Percentiles rank a stretch among this genome's conserved stretches.
Evolutionary conservation across 257 asterid genomes (phyloP).

Genomic region (Solanum neorickii): DNA sequence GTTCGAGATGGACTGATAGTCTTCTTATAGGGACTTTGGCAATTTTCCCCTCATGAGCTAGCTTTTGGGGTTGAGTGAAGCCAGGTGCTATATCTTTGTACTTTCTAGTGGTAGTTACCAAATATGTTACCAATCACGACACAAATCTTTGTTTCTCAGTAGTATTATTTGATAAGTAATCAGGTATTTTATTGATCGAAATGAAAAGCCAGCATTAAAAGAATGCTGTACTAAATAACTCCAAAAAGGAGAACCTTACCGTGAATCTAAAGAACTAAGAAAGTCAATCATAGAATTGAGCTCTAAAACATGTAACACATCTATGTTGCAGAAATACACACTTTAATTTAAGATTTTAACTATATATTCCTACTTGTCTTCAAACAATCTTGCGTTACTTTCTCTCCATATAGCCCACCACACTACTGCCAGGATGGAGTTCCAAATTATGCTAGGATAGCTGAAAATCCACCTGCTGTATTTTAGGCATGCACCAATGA

Average conservation of each 20-base stretch:
- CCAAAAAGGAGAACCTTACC: neutral
- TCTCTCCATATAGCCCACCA: neutral
- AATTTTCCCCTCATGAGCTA: neutral
- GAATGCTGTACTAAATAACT: neutral
- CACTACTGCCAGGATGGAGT: neutral
- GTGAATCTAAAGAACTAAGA: neutral
- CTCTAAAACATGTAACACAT: neutral
- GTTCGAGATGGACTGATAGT: neutral
- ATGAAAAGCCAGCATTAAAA: neutral
- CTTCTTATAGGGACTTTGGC: neutral
- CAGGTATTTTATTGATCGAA: neutral
- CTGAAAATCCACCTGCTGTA: neutral
- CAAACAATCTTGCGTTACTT: neutral
- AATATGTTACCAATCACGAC: neutral
- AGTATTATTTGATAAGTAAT: neutral
- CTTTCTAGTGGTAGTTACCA: neutral
- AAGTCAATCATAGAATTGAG: neutral
- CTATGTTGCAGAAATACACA: neutral
- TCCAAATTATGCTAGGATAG: neutral
- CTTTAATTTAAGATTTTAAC: neutral
- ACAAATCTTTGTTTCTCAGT: neutral
- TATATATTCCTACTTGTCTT: neutral
- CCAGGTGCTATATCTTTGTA: neutral
- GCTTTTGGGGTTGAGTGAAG: neutral
- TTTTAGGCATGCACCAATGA: neutral